Evolutionary conservation across 768 basidiomycete species (phyloP).

Genomic region (Pholiota microspora): DNA sequence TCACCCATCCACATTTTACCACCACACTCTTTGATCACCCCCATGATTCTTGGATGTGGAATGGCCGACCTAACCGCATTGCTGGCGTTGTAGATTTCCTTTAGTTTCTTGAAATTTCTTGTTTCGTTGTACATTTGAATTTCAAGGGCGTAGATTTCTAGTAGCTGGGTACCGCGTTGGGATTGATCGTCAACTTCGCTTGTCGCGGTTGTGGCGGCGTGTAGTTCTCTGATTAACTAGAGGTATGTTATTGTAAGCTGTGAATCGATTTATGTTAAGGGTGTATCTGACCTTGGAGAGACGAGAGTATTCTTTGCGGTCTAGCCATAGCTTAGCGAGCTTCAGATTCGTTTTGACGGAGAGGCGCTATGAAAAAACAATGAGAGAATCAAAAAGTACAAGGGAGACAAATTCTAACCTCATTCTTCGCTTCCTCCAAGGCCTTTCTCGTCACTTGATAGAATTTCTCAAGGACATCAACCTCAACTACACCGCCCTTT

Average conservation of each 20-base stretch:
- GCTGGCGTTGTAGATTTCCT: constrained; percentile 98
- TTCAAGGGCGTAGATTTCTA: constrained; percentile 97
- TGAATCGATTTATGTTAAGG: not conserved
- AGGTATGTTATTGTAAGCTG: not conserved
- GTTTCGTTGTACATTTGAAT: constrained; percentile 99
- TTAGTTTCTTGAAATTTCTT: constrained; percentile 93
- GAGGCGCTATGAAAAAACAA: constrained; percentile 56
- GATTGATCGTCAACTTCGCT: constrained; percentile 80
- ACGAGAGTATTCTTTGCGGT: constrained; percentile 86
- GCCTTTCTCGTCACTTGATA: constrained; percentile 92
- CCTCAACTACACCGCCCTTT: constrained; percentile 73
- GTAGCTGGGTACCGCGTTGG: constrained; percentile 89
- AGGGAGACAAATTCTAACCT: constrained; percentile 47
- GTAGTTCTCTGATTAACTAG: constrained; percentile 77
- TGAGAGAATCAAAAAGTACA: not conserved
- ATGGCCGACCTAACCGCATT: constrained; percentile 93
- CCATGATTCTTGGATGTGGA: constrained; percentile 97
- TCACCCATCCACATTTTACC: constrained; percentile 99
- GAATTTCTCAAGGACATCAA: constrained; percentile 90
- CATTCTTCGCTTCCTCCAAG: constrained; percentile 92
- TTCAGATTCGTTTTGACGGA: constrained; percentile 97
- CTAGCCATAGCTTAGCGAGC: constrained; percentile 95
- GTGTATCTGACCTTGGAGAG: constrained; percentile 63
- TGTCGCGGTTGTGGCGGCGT: constrained; percentile 56
- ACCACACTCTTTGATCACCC: constrained; percentile 98